Evolutionary conservation across 2,329 filamentous ascomycete genomes (phyloP).

Genomic region (Clarireedia paspali): DNA sequence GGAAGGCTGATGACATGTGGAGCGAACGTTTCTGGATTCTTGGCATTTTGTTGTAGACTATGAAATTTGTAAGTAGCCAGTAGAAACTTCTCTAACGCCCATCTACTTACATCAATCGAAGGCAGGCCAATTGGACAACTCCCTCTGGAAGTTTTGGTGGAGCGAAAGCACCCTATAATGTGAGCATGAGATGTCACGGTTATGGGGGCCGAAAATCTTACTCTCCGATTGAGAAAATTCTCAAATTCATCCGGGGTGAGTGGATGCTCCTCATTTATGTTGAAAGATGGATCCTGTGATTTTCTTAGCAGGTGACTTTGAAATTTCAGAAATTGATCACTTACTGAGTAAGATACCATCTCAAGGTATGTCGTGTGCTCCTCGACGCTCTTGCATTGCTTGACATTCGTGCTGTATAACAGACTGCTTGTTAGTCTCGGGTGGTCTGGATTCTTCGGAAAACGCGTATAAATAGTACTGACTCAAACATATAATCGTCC

Average conservation of each 20-base stretch:
- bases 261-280: conserved; percentile 27
- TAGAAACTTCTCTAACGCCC: not conserved
- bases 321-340: not conserved
- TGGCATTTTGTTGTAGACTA: conserved; percentile 34
- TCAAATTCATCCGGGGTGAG: conserved; percentile 28
- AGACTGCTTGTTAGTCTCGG: not conserved
- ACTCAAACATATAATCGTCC: conserved; percentile 31
- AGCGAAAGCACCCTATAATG: conserved; percentile 23
- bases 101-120: conserved; percentile 19
- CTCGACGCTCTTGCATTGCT: conserved; percentile 18
- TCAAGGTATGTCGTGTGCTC: conserved; percentile 28
- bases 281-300: conserved; percentile 23
- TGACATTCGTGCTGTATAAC: conserved; percentile 18
- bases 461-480: not conserved
- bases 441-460: not conserved
- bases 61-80: not conserved
- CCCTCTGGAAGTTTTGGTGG: conserved; percentile 20
- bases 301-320: not conserved
- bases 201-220: conserved; percentile 1
- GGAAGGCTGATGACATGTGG: conserved; percentile 46
- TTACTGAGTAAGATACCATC: conserved; percentile 28
- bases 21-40: conserved; percentile 50
- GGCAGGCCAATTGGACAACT: conserved; percentile 17
- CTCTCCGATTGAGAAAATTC: conserved; percentile 27
- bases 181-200: conserved; percentile 10